Conservation (phyloP, 306 rosid species). For the Prosopis cineraria region DNA sequence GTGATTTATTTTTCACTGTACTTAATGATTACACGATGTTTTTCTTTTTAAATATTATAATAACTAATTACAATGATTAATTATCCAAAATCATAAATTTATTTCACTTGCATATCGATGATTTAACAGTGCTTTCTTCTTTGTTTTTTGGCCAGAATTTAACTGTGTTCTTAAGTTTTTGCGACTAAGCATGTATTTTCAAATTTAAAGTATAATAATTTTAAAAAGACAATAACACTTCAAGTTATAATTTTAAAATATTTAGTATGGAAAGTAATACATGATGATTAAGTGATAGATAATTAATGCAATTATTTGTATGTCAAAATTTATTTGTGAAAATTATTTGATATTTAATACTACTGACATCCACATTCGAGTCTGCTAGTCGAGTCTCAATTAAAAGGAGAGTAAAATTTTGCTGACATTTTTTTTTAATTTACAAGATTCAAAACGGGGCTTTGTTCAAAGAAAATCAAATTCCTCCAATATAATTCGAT, state of each 20-base stretch:
- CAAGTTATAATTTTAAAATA: too few relatives aligned
- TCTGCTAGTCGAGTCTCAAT: not conserved
- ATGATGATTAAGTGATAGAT: not conserved
- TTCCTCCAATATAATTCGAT: not conserved
- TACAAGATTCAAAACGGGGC: not conserved
- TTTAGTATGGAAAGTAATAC: too few relatives aligned
- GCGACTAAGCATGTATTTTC: not conserved
- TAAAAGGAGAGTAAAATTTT: not conserved
- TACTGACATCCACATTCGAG: not conserved
- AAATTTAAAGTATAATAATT: too few relatives aligned
- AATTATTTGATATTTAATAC: too few relatives aligned
- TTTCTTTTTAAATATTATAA: too few relatives aligned
- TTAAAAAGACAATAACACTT: too few relatives aligned
- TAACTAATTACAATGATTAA: too few relatives aligned
- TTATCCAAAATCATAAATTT: not conserved
- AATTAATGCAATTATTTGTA: not conserved
- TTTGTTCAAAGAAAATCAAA: not conserved
- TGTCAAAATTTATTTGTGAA: not conserved
- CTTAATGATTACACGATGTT: not conserved
- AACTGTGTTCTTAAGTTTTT: not conserved
- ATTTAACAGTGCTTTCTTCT: too few relatives aligned
- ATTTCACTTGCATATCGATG: not conserved
- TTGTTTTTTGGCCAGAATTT: too few relatives aligned
- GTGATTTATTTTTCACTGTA: not conserved
- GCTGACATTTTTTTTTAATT: not conserved